These are phyloP conservation scores for Pleoardoris graminearum DNA, from an alignment of 2,329 filamentous ascomycete genomes.

Conservation along the genomic window DNA sequence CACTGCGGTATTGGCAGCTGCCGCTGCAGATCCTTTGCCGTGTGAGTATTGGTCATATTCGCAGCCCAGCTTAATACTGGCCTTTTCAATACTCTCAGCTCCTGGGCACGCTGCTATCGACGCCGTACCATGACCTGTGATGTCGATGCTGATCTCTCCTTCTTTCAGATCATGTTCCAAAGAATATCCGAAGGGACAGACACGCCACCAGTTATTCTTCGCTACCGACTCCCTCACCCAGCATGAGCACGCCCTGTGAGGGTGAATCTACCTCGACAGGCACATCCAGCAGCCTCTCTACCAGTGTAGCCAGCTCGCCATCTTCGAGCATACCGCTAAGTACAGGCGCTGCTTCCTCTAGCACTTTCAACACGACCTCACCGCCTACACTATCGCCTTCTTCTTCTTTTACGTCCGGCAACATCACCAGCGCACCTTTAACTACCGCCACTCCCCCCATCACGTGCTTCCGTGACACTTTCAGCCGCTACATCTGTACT, in stretches of 20 bases:
- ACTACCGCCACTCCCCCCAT: not conserved
- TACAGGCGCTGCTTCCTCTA: not conserved
- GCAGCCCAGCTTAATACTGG: no score
- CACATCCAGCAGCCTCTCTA: not conserved
- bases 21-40: constrained; percentile 10
- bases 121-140: not conserved
- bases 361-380: not conserved
- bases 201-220: not conserved
- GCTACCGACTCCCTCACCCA: not conserved
- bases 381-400: not conserved
- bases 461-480: constrained; percentile 4
- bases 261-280: not conserved
- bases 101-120: not conserved
- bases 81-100: no score
- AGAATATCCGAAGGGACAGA: constrained; percentile 5
- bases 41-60: constrained; percentile 4
- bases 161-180: constrained; percentile 6
- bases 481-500: not conserved
- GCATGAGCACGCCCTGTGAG: not conserved
- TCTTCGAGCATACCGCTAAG: constrained; percentile 1
- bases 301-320: not conserved
- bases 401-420: not conserved
- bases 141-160: not conserved
- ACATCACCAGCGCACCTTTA: not conserved
- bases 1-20: constrained; percentile 3